phyloP scores from a whole-genome alignment of 2,329 filamentous ascomycete genomes.

The Cryphonectria parasitica region DNA sequence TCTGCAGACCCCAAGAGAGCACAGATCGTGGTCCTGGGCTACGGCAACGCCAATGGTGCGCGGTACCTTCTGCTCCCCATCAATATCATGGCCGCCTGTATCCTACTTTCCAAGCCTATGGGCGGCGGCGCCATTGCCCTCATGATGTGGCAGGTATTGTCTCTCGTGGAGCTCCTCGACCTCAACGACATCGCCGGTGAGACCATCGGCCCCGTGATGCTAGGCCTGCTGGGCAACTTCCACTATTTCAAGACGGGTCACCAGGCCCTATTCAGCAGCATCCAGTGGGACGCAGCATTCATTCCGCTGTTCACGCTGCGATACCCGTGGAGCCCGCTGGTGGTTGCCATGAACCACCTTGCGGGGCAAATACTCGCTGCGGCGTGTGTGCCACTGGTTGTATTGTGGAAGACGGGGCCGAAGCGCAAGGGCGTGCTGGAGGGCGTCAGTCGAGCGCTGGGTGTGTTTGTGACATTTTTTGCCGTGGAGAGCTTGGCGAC shows the following conservation, averaged over 20 bases:
- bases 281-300: conserved; percentile 97
- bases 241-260: conserved; percentile 99
- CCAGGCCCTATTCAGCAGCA: conserved; percentile 81
- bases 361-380: conserved; percentile 85
- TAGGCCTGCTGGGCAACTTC: conserved; percentile 88
- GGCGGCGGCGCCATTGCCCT: conserved; percentile 82
- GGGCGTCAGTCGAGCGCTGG: conserved; percentile 70
- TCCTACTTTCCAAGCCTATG: conserved; percentile 92
- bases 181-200: conserved; percentile 64
- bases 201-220: conserved; percentile 79
- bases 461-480: conserved; percentile 79
- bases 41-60: conserved; percentile 89
- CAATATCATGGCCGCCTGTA: conserved; percentile 75
- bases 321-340: conserved; percentile 87
- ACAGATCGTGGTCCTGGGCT: conserved; percentile 81
- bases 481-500: conserved; percentile 83
- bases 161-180: conserved; percentile 68
- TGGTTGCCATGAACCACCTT: conserved; percentile 85
- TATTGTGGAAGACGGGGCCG: conserved; percentile 87
- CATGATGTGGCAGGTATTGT: conserved; percentile 86
- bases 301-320: conserved; percentile 80
- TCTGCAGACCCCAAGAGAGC: conserved; percentile 47
- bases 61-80: conserved; percentile 84
- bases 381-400: conserved; percentile 76
- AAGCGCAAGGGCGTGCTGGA: conserved; percentile 72